A percentile compares a stretch with the other conserved stretches of the same genome.
Conservation (phyloP, 2,329 filamentous ascomycete genomes). For the Trichoderma koningiopsis region DNA sequence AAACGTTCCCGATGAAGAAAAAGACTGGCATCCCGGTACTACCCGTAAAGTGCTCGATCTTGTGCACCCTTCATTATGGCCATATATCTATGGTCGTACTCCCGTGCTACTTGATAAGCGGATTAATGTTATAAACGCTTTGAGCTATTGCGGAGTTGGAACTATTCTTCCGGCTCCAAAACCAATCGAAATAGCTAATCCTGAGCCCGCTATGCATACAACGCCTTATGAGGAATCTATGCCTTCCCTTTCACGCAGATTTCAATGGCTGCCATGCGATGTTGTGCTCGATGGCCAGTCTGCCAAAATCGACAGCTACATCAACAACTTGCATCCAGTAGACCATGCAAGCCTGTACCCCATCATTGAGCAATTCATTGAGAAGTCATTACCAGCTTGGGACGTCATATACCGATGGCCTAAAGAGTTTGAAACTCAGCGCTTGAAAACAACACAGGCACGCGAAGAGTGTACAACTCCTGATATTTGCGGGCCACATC, state of each 20-base stretch:
- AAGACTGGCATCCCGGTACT: constrained; percentile 65
- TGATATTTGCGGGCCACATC: constrained; percentile 27
- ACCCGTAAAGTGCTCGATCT: constrained; percentile 61
- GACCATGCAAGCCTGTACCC: constrained; percentile 7
- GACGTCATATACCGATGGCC: constrained; percentile 21
- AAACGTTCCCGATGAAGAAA: constrained; percentile 48
- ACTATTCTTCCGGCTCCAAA: constrained; percentile 32
- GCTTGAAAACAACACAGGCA: constrained; percentile 30
- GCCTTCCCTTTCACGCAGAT: constrained; percentile 33
- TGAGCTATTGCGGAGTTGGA: constrained; percentile 41
- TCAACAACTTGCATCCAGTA: constrained; percentile 57
- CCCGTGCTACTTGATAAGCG: constrained; percentile 36
- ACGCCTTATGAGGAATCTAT: background rate
- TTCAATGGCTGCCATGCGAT: constrained; percentile 55
- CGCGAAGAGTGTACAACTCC: constrained; percentile 28
- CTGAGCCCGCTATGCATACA: background rate
- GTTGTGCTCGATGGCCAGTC: constrained; percentile 44
- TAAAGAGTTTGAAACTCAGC: constrained; percentile 33
- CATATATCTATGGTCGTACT: constrained; percentile 56
- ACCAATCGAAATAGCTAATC: background rate
- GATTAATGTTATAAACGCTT: constrained; percentile 43
- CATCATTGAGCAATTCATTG: constrained; percentile 20
- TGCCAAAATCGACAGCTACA: constrained; percentile 51
- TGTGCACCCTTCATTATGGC: constrained; percentile 65
- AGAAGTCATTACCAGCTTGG: constrained; percentile 15